Evolutionary conservation across 2,329 filamentous ascomycete genomes (phyloP).

Genomic region (Diaporthe longicolla): DNA sequence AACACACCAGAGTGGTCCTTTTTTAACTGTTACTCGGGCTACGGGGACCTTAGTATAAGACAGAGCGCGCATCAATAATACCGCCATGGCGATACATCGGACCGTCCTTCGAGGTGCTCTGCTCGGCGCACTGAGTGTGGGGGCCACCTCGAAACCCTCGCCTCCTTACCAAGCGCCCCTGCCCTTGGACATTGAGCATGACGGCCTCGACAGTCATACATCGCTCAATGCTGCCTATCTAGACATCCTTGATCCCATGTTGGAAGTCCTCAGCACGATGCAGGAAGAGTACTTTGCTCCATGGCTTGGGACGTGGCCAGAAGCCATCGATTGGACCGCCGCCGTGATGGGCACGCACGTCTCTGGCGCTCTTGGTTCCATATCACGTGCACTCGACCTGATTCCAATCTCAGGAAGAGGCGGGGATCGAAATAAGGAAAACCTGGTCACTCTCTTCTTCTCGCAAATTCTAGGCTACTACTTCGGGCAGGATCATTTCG

Average conservation of each 20-base stretch:
- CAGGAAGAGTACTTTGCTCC: conserved; percentile 83
- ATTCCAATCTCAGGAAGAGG: conserved; percentile 52
- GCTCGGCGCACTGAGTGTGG: conserved; percentile 16
- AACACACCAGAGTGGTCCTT: background rate
- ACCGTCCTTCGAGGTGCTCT: conserved; percentile 7
- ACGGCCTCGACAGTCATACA: background rate
- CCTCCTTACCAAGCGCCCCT: conserved; percentile 17
- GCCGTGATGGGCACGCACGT: conserved; percentile 87
- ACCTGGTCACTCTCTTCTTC: conserved; percentile 88
- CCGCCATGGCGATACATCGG: conserved; percentile 20
- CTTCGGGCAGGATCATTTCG: conserved; percentile 86
- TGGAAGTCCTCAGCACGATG: conserved; percentile 75
- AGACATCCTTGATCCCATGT: conserved; percentile 61
- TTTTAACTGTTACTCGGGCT: background rate
- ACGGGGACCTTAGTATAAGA: no score
- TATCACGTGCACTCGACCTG: conserved; percentile 71
- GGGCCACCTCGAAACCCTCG: background rate
- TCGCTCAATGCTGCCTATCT: conserved; percentile 23
- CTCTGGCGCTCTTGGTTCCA: conserved; percentile 78
- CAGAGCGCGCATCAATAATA: background rate
- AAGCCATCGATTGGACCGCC: conserved; percentile 92
- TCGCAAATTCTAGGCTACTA: conserved; percentile 83
- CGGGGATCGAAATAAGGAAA: conserved; percentile 72
- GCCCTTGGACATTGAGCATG: background rate
- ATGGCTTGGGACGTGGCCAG: conserved; percentile 86